Evolutionary conservation across 768 basidiomycete genomes (phyloP).

Genomic region (Phylloporus sp.): DNA sequence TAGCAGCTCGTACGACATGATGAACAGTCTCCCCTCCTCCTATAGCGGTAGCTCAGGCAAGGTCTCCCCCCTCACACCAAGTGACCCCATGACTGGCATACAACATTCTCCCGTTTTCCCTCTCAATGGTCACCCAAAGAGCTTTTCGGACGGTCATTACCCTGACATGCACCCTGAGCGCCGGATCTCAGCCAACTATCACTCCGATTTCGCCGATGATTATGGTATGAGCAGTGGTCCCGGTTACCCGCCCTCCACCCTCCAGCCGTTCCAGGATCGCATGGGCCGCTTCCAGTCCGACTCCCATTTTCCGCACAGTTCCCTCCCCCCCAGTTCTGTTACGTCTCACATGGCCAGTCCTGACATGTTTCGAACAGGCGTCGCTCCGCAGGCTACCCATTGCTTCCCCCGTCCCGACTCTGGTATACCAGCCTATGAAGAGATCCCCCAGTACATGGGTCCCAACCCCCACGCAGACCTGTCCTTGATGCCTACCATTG

Average conservation of each 20-base stretch:
- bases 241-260: constrained; percentile 45
- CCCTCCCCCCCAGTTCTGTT: constrained; percentile 38
- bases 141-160: constrained; percentile 53
- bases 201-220: constrained; percentile 61
- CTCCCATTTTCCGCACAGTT: constrained; percentile 45
- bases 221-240: constrained; percentile 49
- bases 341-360: constrained; percentile 48
- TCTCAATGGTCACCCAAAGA: constrained; percentile 43
- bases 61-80: constrained; percentile 72
- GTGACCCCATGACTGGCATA: constrained; percentile 55
- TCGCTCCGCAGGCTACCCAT: constrained; percentile 69
- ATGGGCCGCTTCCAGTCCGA: constrained; percentile 54
- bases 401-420: constrained; percentile 49
- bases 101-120: constrained; percentile 55
- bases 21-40: constrained; percentile 58
- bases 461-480: constrained; percentile 53
- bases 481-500: constrained; percentile 58
- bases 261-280: constrained; percentile 60
- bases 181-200: constrained; percentile 52
- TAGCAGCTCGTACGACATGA: constrained; percentile 60
- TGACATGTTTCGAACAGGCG: constrained; percentile 58
- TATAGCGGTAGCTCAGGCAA: constrained; percentile 61
- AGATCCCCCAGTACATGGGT: constrained; percentile 55
- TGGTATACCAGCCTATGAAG: constrained; percentile 50
- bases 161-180: constrained; percentile 59